Conservation (phyloP, 768 basidiomycete genomes). For the Podaxis sp. region DNA sequence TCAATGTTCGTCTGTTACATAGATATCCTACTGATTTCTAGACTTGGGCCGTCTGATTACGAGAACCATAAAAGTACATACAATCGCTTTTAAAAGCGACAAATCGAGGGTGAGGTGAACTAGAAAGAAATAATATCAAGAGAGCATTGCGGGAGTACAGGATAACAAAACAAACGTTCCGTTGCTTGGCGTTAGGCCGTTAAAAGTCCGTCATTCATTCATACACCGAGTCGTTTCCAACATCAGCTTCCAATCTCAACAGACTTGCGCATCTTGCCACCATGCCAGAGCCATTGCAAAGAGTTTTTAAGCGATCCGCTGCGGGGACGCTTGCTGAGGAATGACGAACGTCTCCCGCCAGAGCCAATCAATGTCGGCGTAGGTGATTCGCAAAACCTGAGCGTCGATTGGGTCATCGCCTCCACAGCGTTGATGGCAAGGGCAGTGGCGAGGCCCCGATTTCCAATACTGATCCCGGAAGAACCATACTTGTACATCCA, state of each 20-base stretch:
- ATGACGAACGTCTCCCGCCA: neutral
- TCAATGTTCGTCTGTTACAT: neutral
- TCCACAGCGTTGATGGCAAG: slow-evolving; percentile 52
- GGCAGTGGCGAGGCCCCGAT: slow-evolving; percentile 55
- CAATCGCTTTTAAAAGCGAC: neutral
- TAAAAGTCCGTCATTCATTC: neutral
- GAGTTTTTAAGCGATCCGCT: slow-evolving; percentile 28
- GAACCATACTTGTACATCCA: slow-evolving; percentile 59
- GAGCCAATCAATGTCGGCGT: slow-evolving; percentile 9
- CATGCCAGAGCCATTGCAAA: slow-evolving; percentile 29
- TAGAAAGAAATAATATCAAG: neutral
- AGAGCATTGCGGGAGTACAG: neutral
- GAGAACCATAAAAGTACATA: neutral
- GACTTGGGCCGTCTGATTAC: neutral
- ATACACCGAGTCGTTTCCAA: neutral
- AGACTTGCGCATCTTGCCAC: slow-evolving; percentile 20
- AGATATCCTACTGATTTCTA: neutral
- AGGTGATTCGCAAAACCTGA: slow-evolving; percentile 5
- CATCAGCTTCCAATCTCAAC: slow-evolving; percentile 8
- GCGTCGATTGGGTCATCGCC: slow-evolving; percentile 20
- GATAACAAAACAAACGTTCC: neutral
- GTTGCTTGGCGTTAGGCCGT: neutral
- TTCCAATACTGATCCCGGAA: slow-evolving; percentile 48
- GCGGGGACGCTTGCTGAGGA: slow-evolving; percentile 22
- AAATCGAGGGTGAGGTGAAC: neutral